Evolutionary conservation across 2,329 filamentous ascomycete genomes (phyloP).

Genomic region (Purpureocillium lavendulum): DNA sequence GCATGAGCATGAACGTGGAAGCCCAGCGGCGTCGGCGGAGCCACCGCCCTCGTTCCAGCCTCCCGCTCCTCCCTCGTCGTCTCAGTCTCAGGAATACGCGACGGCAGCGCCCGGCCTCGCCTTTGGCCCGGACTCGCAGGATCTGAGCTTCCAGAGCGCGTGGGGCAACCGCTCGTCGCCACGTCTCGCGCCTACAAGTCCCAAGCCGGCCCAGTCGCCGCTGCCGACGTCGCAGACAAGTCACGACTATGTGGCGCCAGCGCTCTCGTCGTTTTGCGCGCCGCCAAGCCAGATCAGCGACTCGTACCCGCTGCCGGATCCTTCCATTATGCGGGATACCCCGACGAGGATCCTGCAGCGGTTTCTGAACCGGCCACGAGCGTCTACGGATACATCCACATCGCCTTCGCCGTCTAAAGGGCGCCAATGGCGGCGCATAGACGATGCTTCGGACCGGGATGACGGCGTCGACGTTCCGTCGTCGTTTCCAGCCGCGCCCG

Average conservation of each 20-base stretch:
- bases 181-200: slow-evolving; percentile 9
- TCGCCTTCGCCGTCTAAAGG: slow-evolving; percentile 9
- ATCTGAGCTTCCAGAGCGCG: slow-evolving; percentile 36
- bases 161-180: slow-evolving; percentile 34
- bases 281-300: slow-evolving; percentile 46
- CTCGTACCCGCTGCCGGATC: slow-evolving; percentile 36
- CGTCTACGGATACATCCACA: slow-evolving; percentile 17
- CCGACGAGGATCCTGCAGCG: slow-evolving; percentile 42
- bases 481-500: slow-evolving; percentile 12
- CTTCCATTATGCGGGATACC: slow-evolving; percentile 23
- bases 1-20: neutral
- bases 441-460: too few species aligned
- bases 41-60: too few species aligned
- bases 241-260: slow-evolving; percentile 3
- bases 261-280: slow-evolving; percentile 29
- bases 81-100: slow-evolving; percentile 7
- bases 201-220: neutral
- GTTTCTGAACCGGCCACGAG: slow-evolving; percentile 27
- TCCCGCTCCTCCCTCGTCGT: slow-evolving; percentile 1
- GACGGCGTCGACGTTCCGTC: slow-evolving; percentile 12
- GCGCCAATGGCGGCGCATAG: neutral
- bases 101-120: slow-evolving; percentile 10
- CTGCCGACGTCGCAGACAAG: slow-evolving; percentile 6
- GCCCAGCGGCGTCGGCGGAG: too few species aligned
- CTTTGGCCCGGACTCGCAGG: slow-evolving; percentile 23